Base-by-base conservation (phyloP, 1,139 yeast genomes). In the Komagataea norvegica region DNA sequence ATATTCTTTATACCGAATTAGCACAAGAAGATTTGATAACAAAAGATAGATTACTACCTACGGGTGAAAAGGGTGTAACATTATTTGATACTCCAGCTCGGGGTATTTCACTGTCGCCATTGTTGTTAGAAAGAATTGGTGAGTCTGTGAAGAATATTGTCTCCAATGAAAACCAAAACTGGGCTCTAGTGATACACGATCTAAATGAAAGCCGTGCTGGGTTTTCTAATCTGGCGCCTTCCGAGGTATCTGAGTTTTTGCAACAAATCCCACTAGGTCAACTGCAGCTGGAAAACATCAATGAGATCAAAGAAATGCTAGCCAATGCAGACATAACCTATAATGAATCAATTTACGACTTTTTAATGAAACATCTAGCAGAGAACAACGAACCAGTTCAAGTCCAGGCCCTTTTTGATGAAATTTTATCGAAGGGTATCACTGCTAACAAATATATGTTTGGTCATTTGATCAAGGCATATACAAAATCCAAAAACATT, bases 111-210 rank as follows among this genome's bases (percentile, higher is more conserved):
- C 46, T 80, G 2, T 85, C 87, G 0, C 46, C 47, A 0, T 44
- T 62, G 0, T 60, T 81, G 6, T 49, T 62, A 14, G 61, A 64
- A 1, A 62, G 67, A 31, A 58, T 82, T 5, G 77, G 77, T 0
- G 66, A 72, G 26, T 60, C 78, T 0, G 59, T 75, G 3, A 65
- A 67, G 19, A 65, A 62, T 45, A 62, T 78, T 31, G 66, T 74
- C 3, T 48, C 57, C 2, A 64, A 70, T 27, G 65, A 66, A 30
- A 57, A 64, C 31, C 76, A 72, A 42, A 66, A 78, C 50, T 82
- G 89, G 88, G 59, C 62, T 14, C 58, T 70, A 24, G 71, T 80
- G 3, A 54, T 82, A 5, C 56, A 64, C 3, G 72, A 69, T 33
- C 54, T 82, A 16, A 49, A 54, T n/a, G 45, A 49, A 7, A 51